Conservation (phyloP, 768 basidiomycete genomes). For the Russula sp. region DNA sequence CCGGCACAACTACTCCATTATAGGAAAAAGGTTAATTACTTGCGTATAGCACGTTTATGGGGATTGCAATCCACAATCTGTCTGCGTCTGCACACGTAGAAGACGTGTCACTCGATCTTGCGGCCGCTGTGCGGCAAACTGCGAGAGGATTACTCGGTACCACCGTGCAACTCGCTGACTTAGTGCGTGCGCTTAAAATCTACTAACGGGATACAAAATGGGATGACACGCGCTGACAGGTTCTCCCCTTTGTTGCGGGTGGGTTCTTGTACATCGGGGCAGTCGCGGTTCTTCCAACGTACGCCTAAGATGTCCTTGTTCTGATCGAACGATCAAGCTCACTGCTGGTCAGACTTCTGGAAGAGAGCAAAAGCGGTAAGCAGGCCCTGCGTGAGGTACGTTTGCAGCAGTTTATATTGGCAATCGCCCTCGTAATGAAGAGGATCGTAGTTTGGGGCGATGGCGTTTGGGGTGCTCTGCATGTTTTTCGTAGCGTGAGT, state of each 20-base stretch:
- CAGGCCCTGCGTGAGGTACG: slow-evolving; percentile 90
- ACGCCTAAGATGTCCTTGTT: slow-evolving; percentile 38
- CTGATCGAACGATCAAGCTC: slow-evolving; percentile 20
- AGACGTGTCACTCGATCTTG: slow-evolving; percentile 54
- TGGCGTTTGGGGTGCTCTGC: slow-evolving; percentile 86
- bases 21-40: background rate
- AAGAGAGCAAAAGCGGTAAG: slow-evolving; percentile 81
- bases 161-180: slow-evolving; percentile 70
- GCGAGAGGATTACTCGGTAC: slow-evolving; percentile 82
- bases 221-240: slow-evolving; percentile 44
- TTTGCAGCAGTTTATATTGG: slow-evolving; percentile 22
- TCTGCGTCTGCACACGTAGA: slow-evolving; percentile 49
- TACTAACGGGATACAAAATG: slow-evolving; percentile 21
- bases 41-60: slow-evolving; percentile 70
- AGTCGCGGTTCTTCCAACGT: slow-evolving; percentile 89
- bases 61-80: slow-evolving; percentile 78
- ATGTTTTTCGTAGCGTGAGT: slow-evolving; percentile 93
- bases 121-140: slow-evolving; percentile 71
- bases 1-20: background rate
- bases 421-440: slow-evolving; percentile 19
- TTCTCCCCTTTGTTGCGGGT: slow-evolving; percentile 86
- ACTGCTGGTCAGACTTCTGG: slow-evolving; percentile 55
- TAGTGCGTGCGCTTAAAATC: slow-evolving; percentile 51
- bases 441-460: slow-evolving; percentile 72
- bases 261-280: slow-evolving; percentile 94